These are phyloP conservation scores for Rostrohypoxylon terebratum DNA, from an alignment of 495 filamentous ascomycete genomes.

Conservation along the genomic window DNA sequence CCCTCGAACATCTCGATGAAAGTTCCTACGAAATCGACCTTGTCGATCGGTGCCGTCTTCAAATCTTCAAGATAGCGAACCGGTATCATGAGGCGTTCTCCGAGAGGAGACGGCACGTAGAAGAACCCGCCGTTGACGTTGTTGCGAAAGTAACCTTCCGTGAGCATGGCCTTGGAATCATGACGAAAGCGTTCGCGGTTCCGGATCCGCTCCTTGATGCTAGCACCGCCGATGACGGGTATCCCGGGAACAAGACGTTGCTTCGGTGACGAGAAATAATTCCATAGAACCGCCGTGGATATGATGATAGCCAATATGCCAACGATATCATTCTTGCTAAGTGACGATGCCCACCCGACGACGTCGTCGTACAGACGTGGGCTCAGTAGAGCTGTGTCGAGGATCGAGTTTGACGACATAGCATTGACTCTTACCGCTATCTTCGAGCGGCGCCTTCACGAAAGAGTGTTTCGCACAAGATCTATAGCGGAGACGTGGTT, in stretches of 20 bases:
- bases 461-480: neutral
- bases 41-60: conserved; percentile 39
- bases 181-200: conserved; percentile 16
- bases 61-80: conserved; percentile 40
- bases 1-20: conserved; percentile 44
- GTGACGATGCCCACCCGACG: conserved; percentile 17
- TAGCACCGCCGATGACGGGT: conserved; percentile 9
- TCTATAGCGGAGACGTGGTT: neutral
- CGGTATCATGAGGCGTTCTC: conserved; percentile 44
- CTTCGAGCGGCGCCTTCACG: neutral
- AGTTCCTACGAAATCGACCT: conserved; percentile 37
- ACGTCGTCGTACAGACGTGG: conserved; percentile 8
- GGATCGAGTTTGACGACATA: conserved; percentile 10
- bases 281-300: conserved; percentile 9
- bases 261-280: conserved; percentile 6
- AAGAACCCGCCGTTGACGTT: conserved; percentile 29
- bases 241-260: conserved; percentile 21
- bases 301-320: neutral
- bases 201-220: conserved; percentile 9
- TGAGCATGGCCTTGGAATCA: conserved; percentile 9
- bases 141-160: conserved; percentile 21
- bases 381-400: conserved; percentile 5
- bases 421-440: neutral
- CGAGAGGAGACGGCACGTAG: conserved; percentile 37
- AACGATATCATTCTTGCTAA: conserved; percentile 11